These are phyloP conservation scores for Ligustrum vulgare DNA, from an alignment of 257 asterid genomes.

Conservation along the genomic window DNA sequence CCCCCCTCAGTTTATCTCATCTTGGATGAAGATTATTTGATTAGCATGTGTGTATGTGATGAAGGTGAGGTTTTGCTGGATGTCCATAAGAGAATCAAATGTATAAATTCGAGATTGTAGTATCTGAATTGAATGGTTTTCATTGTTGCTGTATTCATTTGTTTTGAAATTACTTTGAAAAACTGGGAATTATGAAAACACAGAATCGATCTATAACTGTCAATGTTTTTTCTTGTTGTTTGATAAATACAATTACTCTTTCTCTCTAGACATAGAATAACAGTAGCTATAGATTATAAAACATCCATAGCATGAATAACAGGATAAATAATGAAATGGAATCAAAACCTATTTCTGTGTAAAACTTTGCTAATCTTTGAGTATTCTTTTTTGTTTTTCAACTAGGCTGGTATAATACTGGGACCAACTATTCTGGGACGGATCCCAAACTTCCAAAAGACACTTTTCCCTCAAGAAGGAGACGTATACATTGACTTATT, in stretches of 20 bases:
- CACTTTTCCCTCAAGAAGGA: conserved; percentile 64
- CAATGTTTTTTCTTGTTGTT: too few species aligned
- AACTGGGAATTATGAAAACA: too few species aligned
- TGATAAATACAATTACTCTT: too few species aligned
- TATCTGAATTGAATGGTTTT: too few species aligned
- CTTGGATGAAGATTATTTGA: background rate
- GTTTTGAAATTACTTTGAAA: background rate
- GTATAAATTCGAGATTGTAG: too few species aligned
- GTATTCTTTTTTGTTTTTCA: background rate
- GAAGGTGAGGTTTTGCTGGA: too few species aligned
- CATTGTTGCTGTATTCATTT: background rate
- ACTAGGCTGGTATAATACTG: conserved; percentile 79
- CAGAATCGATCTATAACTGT: too few species aligned
- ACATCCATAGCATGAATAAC: background rate
- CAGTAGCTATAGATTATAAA: background rate
- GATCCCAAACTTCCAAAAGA: background rate
- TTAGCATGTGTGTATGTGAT: too few species aligned
- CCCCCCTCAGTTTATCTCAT: background rate
- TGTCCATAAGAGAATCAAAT: too few species aligned
- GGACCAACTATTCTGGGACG: conserved; percentile 75
- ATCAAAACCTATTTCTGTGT: conserved; percentile 1
- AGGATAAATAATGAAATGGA: background rate
- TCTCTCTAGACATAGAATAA: background rate
- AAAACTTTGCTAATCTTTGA: background rate
- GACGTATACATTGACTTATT: conserved; percentile 59